phyloP scores from a whole-genome alignment of 2,329 filamentous ascomycete genomes.

The Phyllosticta citribraziliensis region DNA sequence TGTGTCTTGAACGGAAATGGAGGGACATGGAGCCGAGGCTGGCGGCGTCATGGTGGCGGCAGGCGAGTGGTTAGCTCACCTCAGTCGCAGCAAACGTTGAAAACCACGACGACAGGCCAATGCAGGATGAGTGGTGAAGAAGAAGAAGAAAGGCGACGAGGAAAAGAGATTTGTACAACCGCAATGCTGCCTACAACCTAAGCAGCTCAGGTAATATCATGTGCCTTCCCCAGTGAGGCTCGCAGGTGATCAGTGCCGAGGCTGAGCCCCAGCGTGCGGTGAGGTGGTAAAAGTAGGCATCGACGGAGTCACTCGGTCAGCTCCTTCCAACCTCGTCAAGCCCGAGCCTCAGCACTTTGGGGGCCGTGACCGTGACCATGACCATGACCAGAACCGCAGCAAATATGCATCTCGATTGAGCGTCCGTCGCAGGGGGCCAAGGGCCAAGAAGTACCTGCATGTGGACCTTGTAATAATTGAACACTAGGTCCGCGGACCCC shows the following conservation, averaged over 20 bases:
- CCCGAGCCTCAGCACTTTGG: not conserved
- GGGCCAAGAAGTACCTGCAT: not conserved
- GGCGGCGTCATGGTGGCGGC: not conserved
- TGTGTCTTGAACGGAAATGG: conserved; percentile 27
- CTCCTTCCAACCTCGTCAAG: not conserved
- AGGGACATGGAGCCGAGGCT: conserved; percentile 17
- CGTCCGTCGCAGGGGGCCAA: not conserved
- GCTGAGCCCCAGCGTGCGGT: not conserved
- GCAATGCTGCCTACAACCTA: not conserved
- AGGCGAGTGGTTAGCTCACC: not conserved
- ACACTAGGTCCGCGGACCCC: not conserved
- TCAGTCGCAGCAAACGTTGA: not conserved
- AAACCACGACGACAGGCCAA: not conserved
- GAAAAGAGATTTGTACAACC: not conserved
- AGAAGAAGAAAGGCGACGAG: not conserved
- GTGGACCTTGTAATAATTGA: not conserved
- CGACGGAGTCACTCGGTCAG: not conserved
- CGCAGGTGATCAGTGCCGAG: conserved; percentile 7
- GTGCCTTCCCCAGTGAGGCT: not conserved
- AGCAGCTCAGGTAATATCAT: not conserved
- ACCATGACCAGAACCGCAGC: not conserved
- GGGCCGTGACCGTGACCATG: not conserved
- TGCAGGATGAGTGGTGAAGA: not conserved
- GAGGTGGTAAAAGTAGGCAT: not conserved
- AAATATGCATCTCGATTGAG: not conserved